Evolutionary conservation across 2,329 filamentous ascomycete species (phyloP).

Genomic region (Phoma sp.): DNA sequence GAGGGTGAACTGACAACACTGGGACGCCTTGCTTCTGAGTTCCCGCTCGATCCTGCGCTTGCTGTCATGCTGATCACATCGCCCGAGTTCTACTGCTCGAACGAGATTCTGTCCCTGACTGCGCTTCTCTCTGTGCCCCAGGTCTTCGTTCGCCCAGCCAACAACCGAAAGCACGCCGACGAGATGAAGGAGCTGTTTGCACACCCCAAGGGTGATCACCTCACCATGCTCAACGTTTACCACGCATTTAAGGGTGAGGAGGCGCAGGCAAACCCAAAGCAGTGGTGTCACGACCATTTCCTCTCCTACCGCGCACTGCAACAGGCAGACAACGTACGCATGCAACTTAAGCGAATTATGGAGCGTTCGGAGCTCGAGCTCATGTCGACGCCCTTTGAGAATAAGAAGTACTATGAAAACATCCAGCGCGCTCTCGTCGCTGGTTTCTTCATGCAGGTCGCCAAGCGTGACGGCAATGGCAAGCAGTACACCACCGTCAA

Average conservation of each 20-base stretch:
- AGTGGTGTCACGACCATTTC: conserved; percentile 98
- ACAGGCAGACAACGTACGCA: conserved; percentile 91
- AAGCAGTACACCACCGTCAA: conserved; percentile 97
- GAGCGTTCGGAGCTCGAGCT: conserved; percentile 87
- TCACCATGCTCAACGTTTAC: conserved; percentile 96
- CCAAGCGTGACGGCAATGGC: conserved; percentile 85
- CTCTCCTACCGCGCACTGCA: conserved; percentile 86
- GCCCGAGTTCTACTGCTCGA: conserved; percentile 98
- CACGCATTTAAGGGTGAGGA: conserved; percentile 88
- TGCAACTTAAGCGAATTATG: conserved; percentile 95
- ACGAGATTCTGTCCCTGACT: conserved; percentile 95
- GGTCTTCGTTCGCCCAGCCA: conserved; percentile 87
- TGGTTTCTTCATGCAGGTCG: conserved; percentile 99
- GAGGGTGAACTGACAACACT: conserved; percentile 90
- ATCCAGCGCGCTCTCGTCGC: conserved; percentile 90
- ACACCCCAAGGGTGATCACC: conserved; percentile 91
- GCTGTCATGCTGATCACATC: conserved; percentile 98
- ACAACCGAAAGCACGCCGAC: conserved; percentile 87
- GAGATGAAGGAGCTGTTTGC: conserved; percentile 97
- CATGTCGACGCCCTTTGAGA: conserved; percentile 85
- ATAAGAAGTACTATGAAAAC: conserved; percentile 98
- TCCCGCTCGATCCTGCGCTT: conserved; percentile 90
- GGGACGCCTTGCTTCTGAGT: conserved; percentile 88
- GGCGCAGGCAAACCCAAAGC: conserved; percentile 75
- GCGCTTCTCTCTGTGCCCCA: conserved; percentile 93